Percentiles rank a stretch among this genome's conserved stretches.
Evolutionary conservation across 352 stramenopile species (phyloP).

Genomic region (Phytophthora kernoviae): DNA sequence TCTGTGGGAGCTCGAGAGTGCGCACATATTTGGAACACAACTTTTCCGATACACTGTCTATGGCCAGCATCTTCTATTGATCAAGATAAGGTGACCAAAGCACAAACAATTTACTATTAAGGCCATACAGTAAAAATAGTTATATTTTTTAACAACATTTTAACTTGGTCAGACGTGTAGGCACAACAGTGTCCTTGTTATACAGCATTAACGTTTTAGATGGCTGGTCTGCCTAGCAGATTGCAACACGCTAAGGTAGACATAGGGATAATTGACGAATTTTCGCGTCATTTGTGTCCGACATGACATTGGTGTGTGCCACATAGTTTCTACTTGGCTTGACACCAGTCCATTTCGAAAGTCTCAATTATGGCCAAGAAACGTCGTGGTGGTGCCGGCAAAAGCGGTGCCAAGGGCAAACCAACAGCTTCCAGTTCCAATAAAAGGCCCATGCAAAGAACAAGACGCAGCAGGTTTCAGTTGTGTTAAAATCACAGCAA

Average conservation of each 20-base stretch:
- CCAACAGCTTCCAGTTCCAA: conserved; percentile 5
- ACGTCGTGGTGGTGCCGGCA: conserved; percentile 9
- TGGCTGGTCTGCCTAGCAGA: too few relatives aligned
- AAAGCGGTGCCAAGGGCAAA: conserved; percentile 29
- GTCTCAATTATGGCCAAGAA: conserved; percentile 32
- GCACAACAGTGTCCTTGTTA: too few relatives aligned
- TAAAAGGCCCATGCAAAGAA: conserved; percentile 31
- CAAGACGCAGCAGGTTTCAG: conserved; percentile 26
- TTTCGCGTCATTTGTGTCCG: background rate
- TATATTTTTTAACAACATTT: background rate
- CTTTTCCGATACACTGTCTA: conserved; percentile 70
- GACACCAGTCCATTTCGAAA: conserved; percentile 14
- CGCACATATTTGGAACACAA: conserved; percentile 82
- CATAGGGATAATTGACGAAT: too few relatives aligned
- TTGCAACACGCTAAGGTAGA: too few relatives aligned
- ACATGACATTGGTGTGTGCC: background rate
- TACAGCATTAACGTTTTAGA: too few relatives aligned
- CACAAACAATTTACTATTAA: too few relatives aligned
- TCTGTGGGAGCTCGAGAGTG: conserved; percentile 80
- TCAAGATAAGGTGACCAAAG: too few relatives aligned
- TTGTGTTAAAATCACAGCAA: conserved; percentile 21
- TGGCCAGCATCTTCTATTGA: conserved; percentile 14
- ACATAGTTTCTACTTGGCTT: background rate
- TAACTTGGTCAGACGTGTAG: too few relatives aligned
- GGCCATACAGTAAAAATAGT: too few relatives aligned